These are phyloP conservation scores for Diddensiella santjacobensis DNA, from an alignment of 805 yeast genomes.

Conservation along the genomic window DNA sequence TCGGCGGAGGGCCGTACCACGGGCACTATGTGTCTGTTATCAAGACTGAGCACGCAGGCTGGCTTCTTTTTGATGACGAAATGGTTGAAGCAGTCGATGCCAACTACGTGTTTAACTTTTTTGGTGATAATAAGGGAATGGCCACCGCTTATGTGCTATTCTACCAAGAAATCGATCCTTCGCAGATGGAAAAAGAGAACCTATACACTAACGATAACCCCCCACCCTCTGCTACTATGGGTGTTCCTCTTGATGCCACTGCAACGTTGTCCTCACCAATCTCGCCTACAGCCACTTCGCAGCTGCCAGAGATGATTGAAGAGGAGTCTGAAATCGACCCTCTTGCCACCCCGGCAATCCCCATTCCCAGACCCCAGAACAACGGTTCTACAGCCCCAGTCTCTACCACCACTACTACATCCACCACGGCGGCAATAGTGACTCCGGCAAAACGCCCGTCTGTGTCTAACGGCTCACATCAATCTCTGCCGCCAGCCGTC, in stretches of 20 bases:
- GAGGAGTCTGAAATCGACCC: conserved; percentile 11
- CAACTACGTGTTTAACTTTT: conserved; percentile 73
- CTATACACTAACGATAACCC: conserved; percentile 26
- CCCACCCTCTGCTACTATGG: conserved; percentile 12
- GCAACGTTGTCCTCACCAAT: conserved; percentile 1
- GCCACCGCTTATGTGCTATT: conserved; percentile 90
- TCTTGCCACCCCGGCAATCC: neutral
- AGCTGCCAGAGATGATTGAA: conserved; percentile 6
- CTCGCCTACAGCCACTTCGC: neutral
- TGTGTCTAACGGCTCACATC: neutral
- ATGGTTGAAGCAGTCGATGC: conserved; percentile 87
- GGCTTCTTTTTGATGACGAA: conserved; percentile 95
- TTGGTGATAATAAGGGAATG: conserved; percentile 82
- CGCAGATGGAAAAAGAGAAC: conserved; percentile 26
- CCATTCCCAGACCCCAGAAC: neutral
- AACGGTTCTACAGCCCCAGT: neutral
- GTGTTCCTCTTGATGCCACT: neutral
- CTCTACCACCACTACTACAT: neutral
- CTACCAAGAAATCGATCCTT: conserved; percentile 51
- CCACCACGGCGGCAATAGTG: neutral
- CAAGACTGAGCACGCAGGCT: conserved; percentile 71
- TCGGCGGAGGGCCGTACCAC: conserved; percentile 97
- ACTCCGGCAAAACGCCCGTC: conserved; percentile 1
- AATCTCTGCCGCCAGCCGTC: neutral
- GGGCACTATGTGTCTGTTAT: conserved; percentile 92